Base-by-base conservation (phyloP, 306 rosid species). In the Sindora glabra region DNA sequence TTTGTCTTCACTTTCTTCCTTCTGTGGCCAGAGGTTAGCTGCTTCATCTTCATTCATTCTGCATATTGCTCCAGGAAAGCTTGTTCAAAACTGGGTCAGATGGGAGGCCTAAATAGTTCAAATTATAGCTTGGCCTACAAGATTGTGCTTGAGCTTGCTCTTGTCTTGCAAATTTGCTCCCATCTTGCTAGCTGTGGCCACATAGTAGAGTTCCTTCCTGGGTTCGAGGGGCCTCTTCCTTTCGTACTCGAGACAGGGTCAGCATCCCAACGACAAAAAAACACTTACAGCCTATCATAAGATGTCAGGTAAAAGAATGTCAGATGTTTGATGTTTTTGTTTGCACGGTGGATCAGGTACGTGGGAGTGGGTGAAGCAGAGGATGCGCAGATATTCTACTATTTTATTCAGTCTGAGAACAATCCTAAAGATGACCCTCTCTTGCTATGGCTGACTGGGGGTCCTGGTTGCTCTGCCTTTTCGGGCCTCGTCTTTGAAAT, bases 221-320 rank as follows among this genome's bases (percentile, higher is more conserved):
- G 94, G 12, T 76, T 83, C 59, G 34, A 58, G 2, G 90, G 86
- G 15, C 71, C 88, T 30, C 90, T 89, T 38, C 94, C n/a, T n/a
- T n/a, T n/a, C n/a, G n/a, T n/a, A n/a, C n/a, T n/a, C n/a, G n/a
- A n/a, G n/a, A n/a, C 34, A 29, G 8, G 34, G 1, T 1, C 8
- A 29, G 34, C 34, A 29, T 29, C 8, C 34, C 34, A 29, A 1
- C 8, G 34, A 5, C 1, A 29, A n/a, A n/a, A n/a, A n/a, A n/a
- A n/a, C n/a, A n/a, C n/a, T n/a, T n/a, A n/a, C n/a, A n/a, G n/a
- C n/a, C n/a, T n/a, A n/a, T n/a, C n/a, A n/a, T n/a, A n/a, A n/a
- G n/a, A n/a, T n/a, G n/a, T n/a, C n/a, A n/a, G n/a, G n/a, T n/a
- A n/a, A n/a, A n/a, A n/a, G n/a, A n/a, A n/a, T n/a, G n/a, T n/a